Conservation (phyloP, 331 rosid species). For the Malus hybrid region DNA sequence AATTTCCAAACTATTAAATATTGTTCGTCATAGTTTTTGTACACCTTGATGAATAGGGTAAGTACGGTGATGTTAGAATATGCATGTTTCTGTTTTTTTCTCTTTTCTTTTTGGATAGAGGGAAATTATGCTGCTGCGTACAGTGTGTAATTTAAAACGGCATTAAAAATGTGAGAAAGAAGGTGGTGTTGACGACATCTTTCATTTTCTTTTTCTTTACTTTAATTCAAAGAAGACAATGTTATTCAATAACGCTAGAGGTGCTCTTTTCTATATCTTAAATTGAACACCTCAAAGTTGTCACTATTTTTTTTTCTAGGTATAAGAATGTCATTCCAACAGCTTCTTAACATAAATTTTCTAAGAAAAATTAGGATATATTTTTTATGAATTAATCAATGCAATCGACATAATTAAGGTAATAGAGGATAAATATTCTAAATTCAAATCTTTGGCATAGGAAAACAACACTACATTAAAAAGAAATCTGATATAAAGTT, state of each 20-base stretch:
- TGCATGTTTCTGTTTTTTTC: not conserved
- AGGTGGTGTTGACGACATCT: not conserved
- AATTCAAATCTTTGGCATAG: no score
- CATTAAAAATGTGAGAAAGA: not conserved
- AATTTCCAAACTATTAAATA: no score
- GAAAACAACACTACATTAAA: no score
- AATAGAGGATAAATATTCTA: no score
- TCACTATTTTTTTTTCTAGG: no score
- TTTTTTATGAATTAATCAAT: no score
- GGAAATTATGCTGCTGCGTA: not conserved
- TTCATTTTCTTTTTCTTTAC: not conserved
- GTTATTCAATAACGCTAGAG: not conserved
- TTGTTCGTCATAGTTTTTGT: no score
- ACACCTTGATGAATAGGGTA: no score
- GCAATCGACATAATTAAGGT: not conserved
- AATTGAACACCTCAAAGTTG: not conserved
- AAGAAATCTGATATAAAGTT: no score
- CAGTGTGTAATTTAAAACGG: not conserved
- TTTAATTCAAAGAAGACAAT: not conserved
- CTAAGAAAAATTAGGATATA: not conserved
- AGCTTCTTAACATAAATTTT: not conserved
- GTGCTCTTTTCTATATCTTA: not conserved
- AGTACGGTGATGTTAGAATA: not conserved
- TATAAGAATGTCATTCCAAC: not conserved
- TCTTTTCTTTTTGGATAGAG: not conserved